phyloP scores from a whole-genome alignment of 345 rosid species.

The Moricandia moricandioides region DNA sequence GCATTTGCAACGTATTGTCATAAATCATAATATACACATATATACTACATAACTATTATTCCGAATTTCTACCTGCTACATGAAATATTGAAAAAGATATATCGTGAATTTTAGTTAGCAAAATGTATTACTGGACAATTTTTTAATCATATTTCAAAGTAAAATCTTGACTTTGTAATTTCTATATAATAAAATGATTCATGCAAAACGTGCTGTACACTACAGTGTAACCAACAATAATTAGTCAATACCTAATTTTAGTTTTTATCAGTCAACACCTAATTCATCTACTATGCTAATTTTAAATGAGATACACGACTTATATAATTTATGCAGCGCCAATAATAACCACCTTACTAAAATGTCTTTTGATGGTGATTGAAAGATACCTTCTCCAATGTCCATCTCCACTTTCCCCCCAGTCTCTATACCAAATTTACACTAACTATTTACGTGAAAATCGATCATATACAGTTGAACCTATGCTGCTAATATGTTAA shows the following conservation, averaged over 20 bases:
- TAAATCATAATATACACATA: background rate
- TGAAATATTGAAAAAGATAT: background rate
- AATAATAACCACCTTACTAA: background rate
- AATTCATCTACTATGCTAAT: constrained; percentile 6
- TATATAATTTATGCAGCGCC: background rate
- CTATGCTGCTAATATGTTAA: background rate
- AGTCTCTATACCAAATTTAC: background rate
- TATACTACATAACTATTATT: background rate
- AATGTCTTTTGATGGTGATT: background rate
- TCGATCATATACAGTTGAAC: background rate
- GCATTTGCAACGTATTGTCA: constrained; percentile 4
- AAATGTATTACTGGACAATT: background rate
- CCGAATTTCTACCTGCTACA: background rate
- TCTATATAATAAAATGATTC: background rate
- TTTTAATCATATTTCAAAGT: background rate
- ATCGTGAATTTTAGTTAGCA: background rate
- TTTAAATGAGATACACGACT: background rate
- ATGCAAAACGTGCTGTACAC: constrained; percentile 12
- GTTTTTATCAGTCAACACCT: constrained; percentile 9
- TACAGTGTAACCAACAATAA: background rate
- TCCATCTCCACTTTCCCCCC: background rate
- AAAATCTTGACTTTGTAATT: background rate
- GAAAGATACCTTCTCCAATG: background rate
- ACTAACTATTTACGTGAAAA: background rate
- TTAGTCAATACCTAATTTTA: constrained; percentile 12